A percentile compares a stretch with the other conserved stretches of the same genome.
Conservation (phyloP, 1,139 yeast genomes). For the Eremothecium cymbalariae region DNA sequence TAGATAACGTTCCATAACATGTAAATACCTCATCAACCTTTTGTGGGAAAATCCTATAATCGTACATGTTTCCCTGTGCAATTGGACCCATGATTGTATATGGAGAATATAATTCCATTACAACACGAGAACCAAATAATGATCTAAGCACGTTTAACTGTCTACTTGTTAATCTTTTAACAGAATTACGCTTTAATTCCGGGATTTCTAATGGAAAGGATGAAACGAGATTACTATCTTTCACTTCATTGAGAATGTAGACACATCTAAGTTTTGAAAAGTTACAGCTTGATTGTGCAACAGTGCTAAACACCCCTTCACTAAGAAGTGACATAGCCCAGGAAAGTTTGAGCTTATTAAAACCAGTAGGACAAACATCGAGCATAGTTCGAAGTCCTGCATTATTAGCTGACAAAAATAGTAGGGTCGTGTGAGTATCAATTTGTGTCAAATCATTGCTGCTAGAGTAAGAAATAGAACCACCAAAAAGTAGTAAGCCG, state of each 20-base stretch:
- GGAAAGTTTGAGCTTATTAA: slow-evolving; percentile 17
- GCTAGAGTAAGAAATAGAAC: slow-evolving; percentile 25
- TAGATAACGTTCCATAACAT: slow-evolving; percentile 32
- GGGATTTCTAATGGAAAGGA: slow-evolving; percentile 17
- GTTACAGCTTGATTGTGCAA: slow-evolving; percentile 23
- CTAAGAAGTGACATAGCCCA: slow-evolving; percentile 33
- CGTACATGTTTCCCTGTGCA: slow-evolving; percentile 51
- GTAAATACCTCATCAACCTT: slow-evolving; percentile 24
- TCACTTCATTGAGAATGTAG: slow-evolving; percentile 31
- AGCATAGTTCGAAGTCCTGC: slow-evolving; percentile 5
- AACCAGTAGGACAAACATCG: slow-evolving; percentile 1
- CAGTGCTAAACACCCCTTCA: slow-evolving; percentile 36
- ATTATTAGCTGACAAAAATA: slow-evolving; percentile 14
- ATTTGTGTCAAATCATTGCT: slow-evolving; percentile 5
- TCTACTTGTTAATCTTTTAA: slow-evolving; percentile 9
- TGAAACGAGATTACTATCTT: slow-evolving; percentile 14
- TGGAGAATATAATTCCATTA: slow-evolving; percentile 43
- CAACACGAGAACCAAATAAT: slow-evolving; percentile 41
- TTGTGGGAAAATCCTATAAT: slow-evolving; percentile 43
- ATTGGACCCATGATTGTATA: slow-evolving; percentile 50
- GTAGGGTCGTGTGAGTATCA: slow-evolving; percentile 17
- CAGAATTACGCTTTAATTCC: slow-evolving; percentile 7
- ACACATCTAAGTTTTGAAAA: slow-evolving; percentile 35
- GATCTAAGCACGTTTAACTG: slow-evolving; percentile 42
- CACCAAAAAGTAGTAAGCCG: slow-evolving; percentile 33